Evolutionary conservation across 1,284 basidiomycete species (phyloP).

Genomic region (Heterobasidion irregulare): DNA sequence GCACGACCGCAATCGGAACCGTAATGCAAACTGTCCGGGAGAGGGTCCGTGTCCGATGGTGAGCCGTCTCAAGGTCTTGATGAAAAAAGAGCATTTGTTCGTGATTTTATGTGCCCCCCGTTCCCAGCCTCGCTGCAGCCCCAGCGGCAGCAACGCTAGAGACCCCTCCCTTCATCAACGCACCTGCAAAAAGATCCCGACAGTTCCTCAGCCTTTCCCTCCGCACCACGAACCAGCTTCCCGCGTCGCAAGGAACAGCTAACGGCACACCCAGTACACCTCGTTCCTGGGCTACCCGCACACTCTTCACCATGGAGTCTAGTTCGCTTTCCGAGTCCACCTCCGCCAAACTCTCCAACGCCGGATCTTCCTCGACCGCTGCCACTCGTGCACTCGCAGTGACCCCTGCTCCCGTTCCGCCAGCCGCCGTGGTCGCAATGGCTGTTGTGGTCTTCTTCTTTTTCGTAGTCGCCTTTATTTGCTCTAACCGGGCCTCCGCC

Average conservation of each 20-base stretch:
- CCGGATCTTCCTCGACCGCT: slow-evolving; percentile 42
- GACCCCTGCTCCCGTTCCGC: slow-evolving; percentile 11
- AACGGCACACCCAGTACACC: slow-evolving; percentile 40
- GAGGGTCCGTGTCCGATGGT: too few species aligned
- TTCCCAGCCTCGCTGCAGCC: slow-evolving; percentile 9
- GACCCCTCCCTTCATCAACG: slow-evolving; percentile 29
- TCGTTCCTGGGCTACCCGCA: slow-evolving; percentile 46
- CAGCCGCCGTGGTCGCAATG: slow-evolving; percentile 18
- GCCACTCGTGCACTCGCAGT: slow-evolving; percentile 1
- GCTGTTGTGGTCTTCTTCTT: slow-evolving; percentile 31
- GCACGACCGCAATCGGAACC: too few species aligned
- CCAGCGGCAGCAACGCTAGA: slow-evolving; percentile 11
- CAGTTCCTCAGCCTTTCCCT: slow-evolving; percentile 64
- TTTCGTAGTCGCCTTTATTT: slow-evolving; percentile 40
- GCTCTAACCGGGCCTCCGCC: slow-evolving; percentile 28
- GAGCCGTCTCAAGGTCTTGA: too few species aligned
- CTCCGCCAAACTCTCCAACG: slow-evolving; percentile 63
- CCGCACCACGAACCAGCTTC: slow-evolving; percentile 69
- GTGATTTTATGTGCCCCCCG: slow-evolving; percentile 1
- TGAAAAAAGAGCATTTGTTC: too few species aligned
- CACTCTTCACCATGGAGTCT: slow-evolving; percentile 44
- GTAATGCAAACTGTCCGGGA: too few species aligned
- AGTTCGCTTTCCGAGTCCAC: slow-evolving; percentile 73
- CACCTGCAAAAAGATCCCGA: slow-evolving; percentile 53
- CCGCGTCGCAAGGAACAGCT: slow-evolving; percentile 38